A percentile compares a stretch with the other conserved stretches of the same genome.
Evolutionary conservation across 2,329 filamentous ascomycete genomes (phyloP).

Genomic region (Aspergillus sclerotialis): DNA sequence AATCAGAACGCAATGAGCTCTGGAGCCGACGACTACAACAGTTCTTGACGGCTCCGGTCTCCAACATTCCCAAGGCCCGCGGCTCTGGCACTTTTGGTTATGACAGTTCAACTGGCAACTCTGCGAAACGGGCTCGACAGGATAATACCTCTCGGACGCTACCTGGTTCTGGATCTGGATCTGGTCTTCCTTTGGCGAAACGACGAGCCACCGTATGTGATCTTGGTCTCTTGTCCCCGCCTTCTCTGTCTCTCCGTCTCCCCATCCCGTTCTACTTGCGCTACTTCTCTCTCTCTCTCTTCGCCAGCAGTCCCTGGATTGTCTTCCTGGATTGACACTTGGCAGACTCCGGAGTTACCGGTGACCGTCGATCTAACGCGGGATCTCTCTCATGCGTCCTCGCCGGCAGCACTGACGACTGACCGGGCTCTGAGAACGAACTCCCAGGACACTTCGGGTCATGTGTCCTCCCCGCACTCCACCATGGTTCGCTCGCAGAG

Average conservation of each 20-base stretch:
- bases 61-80: conserved; percentile 14
- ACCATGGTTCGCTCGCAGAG: conserved; percentile 34
- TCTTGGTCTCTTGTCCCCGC: conserved; percentile 32
- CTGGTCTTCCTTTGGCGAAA: conserved; percentile 33
- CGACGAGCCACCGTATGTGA: conserved; percentile 41
- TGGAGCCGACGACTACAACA: conserved; percentile 33
- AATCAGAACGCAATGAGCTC: conserved; percentile 33
- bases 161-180: conserved; percentile 20
- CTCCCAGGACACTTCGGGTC: conserved; percentile 15
- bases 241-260: conserved; percentile 16
- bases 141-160: conserved; percentile 33
- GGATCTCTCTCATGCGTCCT: conserved; percentile 23
- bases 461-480: conserved; percentile 22
- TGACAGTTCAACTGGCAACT: conserved; percentile 21
- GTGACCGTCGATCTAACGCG: conserved; percentile 25
- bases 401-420: conserved; percentile 12
- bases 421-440: background rate
- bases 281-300: conserved; percentile 15
- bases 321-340: conserved; percentile 40
- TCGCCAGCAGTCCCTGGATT: conserved; percentile 25
- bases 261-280: conserved; percentile 17
- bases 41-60: conserved; percentile 26
- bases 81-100: conserved; percentile 13
- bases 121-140: conserved; percentile 37
- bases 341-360: conserved; percentile 34